Evolutionary conservation across 2,329 filamentous ascomycete species (phyloP), one percentile per base, ranked within the genome.

Genomic region (Paraphaeosphaeria minitans): DNA sequence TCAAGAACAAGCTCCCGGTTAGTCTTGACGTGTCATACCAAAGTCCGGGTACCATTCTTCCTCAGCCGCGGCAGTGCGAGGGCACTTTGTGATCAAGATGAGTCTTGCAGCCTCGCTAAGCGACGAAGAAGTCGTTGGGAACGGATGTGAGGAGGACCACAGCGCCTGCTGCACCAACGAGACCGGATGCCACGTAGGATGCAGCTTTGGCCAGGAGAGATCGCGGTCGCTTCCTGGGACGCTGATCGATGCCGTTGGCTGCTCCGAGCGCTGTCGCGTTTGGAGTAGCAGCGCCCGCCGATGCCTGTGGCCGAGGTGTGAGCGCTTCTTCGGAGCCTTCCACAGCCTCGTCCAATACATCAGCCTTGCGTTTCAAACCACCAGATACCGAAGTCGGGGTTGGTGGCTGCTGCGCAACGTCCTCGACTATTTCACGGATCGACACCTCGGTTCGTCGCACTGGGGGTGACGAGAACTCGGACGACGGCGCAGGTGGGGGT

Each of bases 361-460:
- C 70, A 2, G 72, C 73, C 39, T 74, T 75, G 16, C 73, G 73
- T 63, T 75, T 76, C 53, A 66, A 53, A 46, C 59, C 61, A 3
- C 64, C 33, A 14, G 55, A 69, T 2, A 71, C 53, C 22, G 72
- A 73, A 9, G 63, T 66, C 2, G 73, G 70, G 1, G 72, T 73
- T 6, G 64, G 69, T 16, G 74, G 71, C 35, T 74, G 68, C 33
- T 71, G 63, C 1, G 60, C 55, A 16, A 52, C 47, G 24, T 64
- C 52, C 22, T 75, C 73, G 5, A 74, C 69, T 42, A 74, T 74
- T 50, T 75, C 71, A 1, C 66, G 61, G 42, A 75, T 75, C 3
- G 73, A 70, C 9, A 75, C 63, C 53, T 67, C 68, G 3, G 69
- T 70, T n/a, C 67, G 62, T 13, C 63, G 66, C 13, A 55, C 57